Base-by-base conservation (phyloP, 208 protist genomes). In the Crithidia sp. region DNA sequence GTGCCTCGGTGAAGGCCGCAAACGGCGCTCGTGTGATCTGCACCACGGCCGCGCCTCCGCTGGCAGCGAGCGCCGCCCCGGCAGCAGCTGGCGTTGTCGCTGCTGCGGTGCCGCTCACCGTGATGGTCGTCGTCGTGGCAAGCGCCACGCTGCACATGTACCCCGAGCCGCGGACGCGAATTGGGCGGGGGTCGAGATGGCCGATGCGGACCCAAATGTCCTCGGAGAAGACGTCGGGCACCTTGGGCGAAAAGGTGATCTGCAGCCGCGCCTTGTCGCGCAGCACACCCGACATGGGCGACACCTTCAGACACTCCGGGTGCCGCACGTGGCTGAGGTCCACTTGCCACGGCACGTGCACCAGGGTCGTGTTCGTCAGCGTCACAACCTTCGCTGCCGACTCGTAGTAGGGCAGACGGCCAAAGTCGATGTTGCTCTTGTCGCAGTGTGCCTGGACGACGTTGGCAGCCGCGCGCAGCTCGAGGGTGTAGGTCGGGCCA, bases 111-210 rank as follows among this genome's bases (percentile, higher is more conserved):
- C 4, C 43, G 2, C 8, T 44, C 49, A 44, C 17, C 10, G 59
- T 28, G 17, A 53, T 41, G 9, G 69, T 7, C 28, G 69, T 56
- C 5, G 52, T 64, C 14, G 73, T 71, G 40, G 56, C 39, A 10
- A 97, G 55, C 54, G 75, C 54, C 50, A 92, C 43, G 14, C 85
- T 85, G 60, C 87, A 87, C 69, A 96, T 81, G 55, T 92, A 82
- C 7, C 94, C 95, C 3, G 85, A 65, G 19, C 94, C 96, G 9
- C 47, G 52, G 4, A 99, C 85, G 41, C 61, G 76, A 60, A 99
- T 90, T 7, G 72, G 72, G 62, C 97, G 87, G 28, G 97, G 93
- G 67, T 98, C 94, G n/a, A 97, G 95, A 80, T 98, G 95, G 12
- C 93, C 95, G 12, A 98, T 91, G 59, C 94, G 87, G 7, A 98